A percentile compares a stretch with the other conserved stretches of the same genome.
These are phyloP conservation scores for Saururus chinensis DNA, from an alignment of 164 flowering plant genomes.

Conservation along the genomic window DNA sequence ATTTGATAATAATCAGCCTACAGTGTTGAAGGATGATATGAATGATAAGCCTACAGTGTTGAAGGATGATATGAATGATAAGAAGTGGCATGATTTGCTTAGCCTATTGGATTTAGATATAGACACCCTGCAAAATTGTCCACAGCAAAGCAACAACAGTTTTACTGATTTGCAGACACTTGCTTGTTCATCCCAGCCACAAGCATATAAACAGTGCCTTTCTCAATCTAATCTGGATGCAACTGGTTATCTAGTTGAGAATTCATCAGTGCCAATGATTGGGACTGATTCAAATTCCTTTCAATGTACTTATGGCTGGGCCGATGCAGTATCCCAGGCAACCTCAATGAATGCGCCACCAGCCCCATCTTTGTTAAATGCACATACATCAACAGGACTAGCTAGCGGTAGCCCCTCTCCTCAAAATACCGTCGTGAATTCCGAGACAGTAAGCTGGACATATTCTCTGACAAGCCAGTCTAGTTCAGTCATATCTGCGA, in stretches of 20 bases:
- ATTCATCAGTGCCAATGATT: not conserved
- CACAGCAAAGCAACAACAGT: conserved; percentile 4
- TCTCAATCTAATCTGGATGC: conserved; percentile 7
- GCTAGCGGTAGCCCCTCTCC: not conserved
- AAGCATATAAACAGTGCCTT: conserved; percentile 9
- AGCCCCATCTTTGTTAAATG: not conserved
- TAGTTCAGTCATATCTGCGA: conserved; percentile 8
- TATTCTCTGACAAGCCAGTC: not conserved
- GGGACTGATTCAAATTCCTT: not conserved
- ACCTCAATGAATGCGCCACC: conserved; percentile 5
- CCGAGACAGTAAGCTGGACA: not conserved
- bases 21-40: not conserved
- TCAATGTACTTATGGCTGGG: conserved; percentile 11
- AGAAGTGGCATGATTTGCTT: conserved; percentile 4
- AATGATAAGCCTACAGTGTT: not conserved
- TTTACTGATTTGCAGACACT: conserved; percentile 1
- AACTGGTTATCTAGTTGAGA: conserved; percentile 2
- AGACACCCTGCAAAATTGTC: conserved; percentile 6
- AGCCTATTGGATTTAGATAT: conserved; percentile 4
- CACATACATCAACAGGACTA: not conserved
- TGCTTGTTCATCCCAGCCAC: not conserved
- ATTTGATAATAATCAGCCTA: conserved; percentile 8
- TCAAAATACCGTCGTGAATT: not conserved
- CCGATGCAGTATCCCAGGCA: conserved; percentile 4
- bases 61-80: not conserved